Percentiles rank a stretch among this genome's conserved stretches.
Conservation (phyloP, 2,329 filamentous ascomycete genomes). For the Ambrosiella cleistominuta region DNA sequence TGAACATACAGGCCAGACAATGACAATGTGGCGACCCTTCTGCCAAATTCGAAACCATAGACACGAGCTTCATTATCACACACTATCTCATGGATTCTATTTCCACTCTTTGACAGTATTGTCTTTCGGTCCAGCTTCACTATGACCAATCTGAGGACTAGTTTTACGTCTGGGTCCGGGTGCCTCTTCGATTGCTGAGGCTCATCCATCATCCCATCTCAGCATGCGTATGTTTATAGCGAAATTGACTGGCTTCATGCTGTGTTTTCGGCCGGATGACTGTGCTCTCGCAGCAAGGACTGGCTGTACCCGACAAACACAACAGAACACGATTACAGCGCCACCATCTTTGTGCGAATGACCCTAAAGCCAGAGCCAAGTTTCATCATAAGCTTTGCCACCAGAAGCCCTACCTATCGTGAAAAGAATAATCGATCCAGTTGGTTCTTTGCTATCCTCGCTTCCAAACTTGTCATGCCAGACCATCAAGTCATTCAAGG, state of each 20-base stretch:
- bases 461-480: too few relatives aligned
- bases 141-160: background rate
- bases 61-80: background rate
- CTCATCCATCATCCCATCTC: background rate
- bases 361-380: background rate
- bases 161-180: background rate
- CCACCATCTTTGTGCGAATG: background rate
- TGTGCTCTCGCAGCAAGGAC: background rate
- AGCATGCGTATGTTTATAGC: too few relatives aligned
- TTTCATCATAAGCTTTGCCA: background rate
- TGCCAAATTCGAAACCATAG: background rate
- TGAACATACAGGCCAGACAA: background rate
- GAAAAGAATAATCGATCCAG: too few relatives aligned
- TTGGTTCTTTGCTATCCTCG: too few relatives aligned
- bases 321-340: background rate
- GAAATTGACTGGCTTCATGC: background rate
- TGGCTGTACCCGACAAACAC: background rate
- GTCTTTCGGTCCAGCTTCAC: background rate
- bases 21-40: background rate
- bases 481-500: too few relatives aligned
- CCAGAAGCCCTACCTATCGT: background rate
- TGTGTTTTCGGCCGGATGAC: constrained; percentile 1
- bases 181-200: background rate
- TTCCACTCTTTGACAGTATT: background rate
- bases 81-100: background rate